Conservation (phyloP, 2,329 filamentous ascomycete species). For the Cadophora malorum region DNA sequence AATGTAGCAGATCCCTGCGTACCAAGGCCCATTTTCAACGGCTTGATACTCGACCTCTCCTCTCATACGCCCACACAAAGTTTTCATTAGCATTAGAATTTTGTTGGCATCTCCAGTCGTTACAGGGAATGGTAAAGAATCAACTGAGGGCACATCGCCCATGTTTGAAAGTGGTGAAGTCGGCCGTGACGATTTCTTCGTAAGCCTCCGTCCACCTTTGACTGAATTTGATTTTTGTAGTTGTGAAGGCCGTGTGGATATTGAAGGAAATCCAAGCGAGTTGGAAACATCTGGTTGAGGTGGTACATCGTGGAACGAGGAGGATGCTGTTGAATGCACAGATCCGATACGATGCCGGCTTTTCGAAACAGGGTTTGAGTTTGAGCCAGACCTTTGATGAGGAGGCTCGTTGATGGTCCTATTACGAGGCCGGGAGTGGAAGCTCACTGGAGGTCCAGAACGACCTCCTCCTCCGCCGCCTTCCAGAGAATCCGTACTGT, state of each 20-base stretch:
- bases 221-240: conserved; percentile 44
- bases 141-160: conserved; percentile 61
- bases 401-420: conserved; percentile 53
- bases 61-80: conserved; percentile 78
- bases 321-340: conserved; percentile 67
- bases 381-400: conserved; percentile 47
- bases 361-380: conserved; percentile 48
- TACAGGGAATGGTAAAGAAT: conserved; percentile 64
- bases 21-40: conserved; percentile 68
- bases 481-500: conserved; percentile 49
- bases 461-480: conserved; percentile 23
- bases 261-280: conserved; percentile 52
- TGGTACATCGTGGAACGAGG: conserved; percentile 56
- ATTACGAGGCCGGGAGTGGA: conserved; percentile 54
- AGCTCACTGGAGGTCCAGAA: conserved; percentile 38
- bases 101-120: conserved; percentile 73
- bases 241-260: conserved; percentile 44
- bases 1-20: conserved; percentile 75
- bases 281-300: conserved; percentile 47
- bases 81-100: conserved; percentile 78
- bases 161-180: conserved; percentile 56
- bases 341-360: conserved; percentile 72
- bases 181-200: conserved; percentile 62
- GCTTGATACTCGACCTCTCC: conserved; percentile 77
- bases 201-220: conserved; percentile 58